Conservation (phyloP, 108 stramenopile species). For the Stephanodiscus minutulus region DNA sequence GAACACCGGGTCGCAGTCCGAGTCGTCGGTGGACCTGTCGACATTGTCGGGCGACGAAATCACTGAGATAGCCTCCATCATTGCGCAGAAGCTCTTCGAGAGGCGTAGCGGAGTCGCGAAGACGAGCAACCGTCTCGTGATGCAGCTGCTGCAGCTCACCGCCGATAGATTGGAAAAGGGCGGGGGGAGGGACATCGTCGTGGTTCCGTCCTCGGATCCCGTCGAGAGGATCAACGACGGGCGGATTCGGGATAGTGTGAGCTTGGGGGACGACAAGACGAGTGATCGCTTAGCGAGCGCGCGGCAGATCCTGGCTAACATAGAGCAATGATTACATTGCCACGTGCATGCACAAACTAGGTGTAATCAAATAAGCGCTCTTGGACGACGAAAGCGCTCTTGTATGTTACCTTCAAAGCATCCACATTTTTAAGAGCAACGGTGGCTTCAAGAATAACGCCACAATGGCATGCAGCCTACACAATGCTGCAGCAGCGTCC, state of each 20-base stretch:
- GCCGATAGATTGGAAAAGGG: conserved; percentile 63
- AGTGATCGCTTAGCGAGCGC: conserved; percentile 45
- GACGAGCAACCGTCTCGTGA: conserved; percentile 71
- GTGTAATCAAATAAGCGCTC: conserved; percentile 28
- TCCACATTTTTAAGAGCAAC: conserved; percentile 31
- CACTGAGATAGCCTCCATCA: conserved; percentile 58
- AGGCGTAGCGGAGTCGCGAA: conserved; percentile 65
- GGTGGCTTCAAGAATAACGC: conserved; percentile 12
- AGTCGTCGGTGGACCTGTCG: conserved; percentile 54
- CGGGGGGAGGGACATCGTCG: conserved; percentile 56
- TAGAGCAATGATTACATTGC: conserved; percentile 45
- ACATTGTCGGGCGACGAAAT: conserved; percentile 60
- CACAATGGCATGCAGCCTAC: conserved; percentile 31
- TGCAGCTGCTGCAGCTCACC: conserved; percentile 69
- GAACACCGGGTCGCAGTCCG: conserved; percentile 15
- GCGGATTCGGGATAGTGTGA: conserved; percentile 23
- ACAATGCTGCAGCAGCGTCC: conserved; percentile 22
- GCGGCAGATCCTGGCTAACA: conserved; percentile 34
- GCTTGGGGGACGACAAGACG: conserved; percentile 7
- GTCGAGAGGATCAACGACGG: conserved; percentile 20
- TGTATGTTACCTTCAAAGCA: conserved; percentile 28
- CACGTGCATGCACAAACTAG: conserved; percentile 42
- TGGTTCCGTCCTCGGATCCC: conserved; percentile 28
- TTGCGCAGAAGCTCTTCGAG: conserved; percentile 76
- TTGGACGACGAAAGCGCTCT: conserved; percentile 29